Base-by-base conservation (phyloP, 345 rosid genomes). In the Eucalyptus grandis region DNA sequence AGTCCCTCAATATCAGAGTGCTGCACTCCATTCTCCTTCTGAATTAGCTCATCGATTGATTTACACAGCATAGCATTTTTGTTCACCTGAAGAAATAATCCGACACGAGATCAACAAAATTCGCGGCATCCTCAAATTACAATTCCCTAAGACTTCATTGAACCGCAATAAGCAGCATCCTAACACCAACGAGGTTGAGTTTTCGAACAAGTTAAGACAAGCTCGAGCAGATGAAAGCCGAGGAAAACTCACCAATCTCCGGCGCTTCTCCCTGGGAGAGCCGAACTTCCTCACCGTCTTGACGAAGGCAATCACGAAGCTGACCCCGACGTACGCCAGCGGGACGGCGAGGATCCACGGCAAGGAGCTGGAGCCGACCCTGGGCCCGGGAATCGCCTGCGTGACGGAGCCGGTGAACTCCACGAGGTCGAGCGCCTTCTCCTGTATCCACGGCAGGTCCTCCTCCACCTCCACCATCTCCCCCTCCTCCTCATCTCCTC, bases 331-430 rank as follows among this genome's bases (percentile, higher is more conserved):
- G 92, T 98, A 98, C 87, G 96, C 95, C 46, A 98, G 85, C 46
- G 99, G 99, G 49, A 96, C 92, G 12, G 98, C 99, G 69, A 98
- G 98, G 87, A 98, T 94, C 99, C 98, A 97, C 43, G 99, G 99
- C 89, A 98, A 89, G 88, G 97, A 95, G 93, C 98, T 96, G 60
- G 90, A 93, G 87, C 99, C 98, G 49, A 98, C 98, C 87, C 99
- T 92, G 21, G 99, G 99, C 9, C 99, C 99, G 11, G 99, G 99
- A 90, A 98, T 92, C 62, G 99, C 98, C 90, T 97, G 98, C 88
- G 98, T 93, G 72, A 97, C 97, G 1, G 99, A 94, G 37, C 99
- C 98, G 37, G 98, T 98, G 93, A 96, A 96, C 94, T 98, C 96
- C 85, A 96, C 99, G 86, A 98, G 86, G 94, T 96, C 98, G 90